These are phyloP conservation scores for Aspergillus awamori DNA, from an alignment of 2,329 filamentous ascomycete genomes.

Conservation along the genomic window DNA sequence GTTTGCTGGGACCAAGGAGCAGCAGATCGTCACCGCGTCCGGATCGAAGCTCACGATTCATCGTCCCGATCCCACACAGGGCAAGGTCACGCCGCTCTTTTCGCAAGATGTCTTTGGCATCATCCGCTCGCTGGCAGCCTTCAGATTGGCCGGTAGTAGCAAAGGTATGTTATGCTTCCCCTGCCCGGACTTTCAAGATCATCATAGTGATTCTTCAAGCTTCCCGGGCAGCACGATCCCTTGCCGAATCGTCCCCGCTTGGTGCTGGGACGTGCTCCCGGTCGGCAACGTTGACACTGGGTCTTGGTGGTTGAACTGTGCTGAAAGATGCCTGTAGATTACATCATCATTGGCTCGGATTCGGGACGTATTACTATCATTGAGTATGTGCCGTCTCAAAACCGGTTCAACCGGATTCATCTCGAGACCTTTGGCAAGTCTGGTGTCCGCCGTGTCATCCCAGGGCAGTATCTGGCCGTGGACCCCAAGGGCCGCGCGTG, in stretches of 20 bases:
- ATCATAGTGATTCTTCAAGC: constrained; percentile 73
- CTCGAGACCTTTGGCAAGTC: constrained; percentile 99
- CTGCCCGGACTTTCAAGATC: constrained; percentile 42
- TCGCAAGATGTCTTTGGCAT: constrained; percentile 97
- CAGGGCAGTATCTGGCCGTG: constrained; percentile 92
- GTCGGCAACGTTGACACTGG: constrained; percentile 37
- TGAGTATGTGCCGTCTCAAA: constrained; percentile 84
- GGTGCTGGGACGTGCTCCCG: constrained; percentile 36
- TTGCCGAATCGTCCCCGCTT: constrained; percentile 33
- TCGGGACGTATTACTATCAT: constrained; percentile 93
- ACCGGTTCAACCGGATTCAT: constrained; percentile 85
- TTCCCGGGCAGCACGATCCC: constrained; percentile 57
- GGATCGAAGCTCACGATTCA: constrained; percentile 87
- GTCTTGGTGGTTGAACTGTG: constrained; percentile 36
- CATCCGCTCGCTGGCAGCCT: constrained; percentile 83
- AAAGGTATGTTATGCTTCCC: constrained; percentile 72
- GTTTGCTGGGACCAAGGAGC: constrained; percentile 94
- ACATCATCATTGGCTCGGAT: constrained; percentile 92
- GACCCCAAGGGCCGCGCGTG: constrained; percentile 96
- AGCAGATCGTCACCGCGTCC: constrained; percentile 93
- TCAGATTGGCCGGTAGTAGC: constrained; percentile 87
- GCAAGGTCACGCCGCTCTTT: constrained; percentile 81
- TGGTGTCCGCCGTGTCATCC: constrained; percentile 86
- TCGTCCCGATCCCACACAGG: constrained; percentile 80
- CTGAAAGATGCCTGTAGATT: constrained; percentile 67